phyloP scores from a whole-genome alignment of 345 rosid species.

The Eucalyptus lansdowneana region DNA sequence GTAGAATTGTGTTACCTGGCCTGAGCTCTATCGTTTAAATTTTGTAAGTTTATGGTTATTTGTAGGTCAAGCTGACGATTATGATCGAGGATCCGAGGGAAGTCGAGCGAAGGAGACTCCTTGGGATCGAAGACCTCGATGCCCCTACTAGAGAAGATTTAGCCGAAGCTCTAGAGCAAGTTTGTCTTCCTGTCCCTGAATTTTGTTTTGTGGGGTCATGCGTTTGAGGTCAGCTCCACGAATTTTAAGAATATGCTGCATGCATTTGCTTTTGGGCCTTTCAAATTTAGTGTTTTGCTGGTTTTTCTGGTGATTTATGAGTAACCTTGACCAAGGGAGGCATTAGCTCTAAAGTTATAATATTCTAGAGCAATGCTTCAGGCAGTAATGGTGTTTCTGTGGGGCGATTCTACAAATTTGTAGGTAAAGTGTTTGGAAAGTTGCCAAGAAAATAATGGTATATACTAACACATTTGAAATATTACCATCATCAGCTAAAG shows the following conservation, averaged over 20 bases:
- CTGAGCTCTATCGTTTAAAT: neutral
- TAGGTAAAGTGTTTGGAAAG: neutral
- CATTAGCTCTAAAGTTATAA: neutral
- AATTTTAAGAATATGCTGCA: neutral
- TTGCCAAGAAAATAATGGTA: neutral
- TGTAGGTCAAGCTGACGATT: slow-evolving; percentile 66
- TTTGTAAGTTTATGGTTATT: neutral
- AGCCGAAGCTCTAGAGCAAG: slow-evolving; percentile 70
- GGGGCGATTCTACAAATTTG: neutral
- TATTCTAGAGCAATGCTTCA: neutral
- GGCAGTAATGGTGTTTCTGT: neutral
- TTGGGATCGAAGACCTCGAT: slow-evolving; percentile 74
- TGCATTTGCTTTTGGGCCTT: neutral
- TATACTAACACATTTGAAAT: neutral
- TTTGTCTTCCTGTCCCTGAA: neutral
- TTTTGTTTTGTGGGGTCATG: neutral
- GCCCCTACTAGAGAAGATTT: slow-evolving; percentile 79
- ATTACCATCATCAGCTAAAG: neutral
- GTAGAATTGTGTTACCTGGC: neutral
- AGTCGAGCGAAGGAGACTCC: slow-evolving; percentile 68
- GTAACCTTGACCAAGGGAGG: neutral
- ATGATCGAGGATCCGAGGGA: slow-evolving; percentile 95
- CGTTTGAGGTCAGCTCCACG: neutral
- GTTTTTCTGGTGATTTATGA: neutral
- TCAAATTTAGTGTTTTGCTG: neutral